A percentile compares a stretch with the other conserved stretches of the same genome.
Evolutionary conservation across 2,329 filamentous ascomycete genomes (phyloP).

Genomic region (Phoma herbarum): DNA sequence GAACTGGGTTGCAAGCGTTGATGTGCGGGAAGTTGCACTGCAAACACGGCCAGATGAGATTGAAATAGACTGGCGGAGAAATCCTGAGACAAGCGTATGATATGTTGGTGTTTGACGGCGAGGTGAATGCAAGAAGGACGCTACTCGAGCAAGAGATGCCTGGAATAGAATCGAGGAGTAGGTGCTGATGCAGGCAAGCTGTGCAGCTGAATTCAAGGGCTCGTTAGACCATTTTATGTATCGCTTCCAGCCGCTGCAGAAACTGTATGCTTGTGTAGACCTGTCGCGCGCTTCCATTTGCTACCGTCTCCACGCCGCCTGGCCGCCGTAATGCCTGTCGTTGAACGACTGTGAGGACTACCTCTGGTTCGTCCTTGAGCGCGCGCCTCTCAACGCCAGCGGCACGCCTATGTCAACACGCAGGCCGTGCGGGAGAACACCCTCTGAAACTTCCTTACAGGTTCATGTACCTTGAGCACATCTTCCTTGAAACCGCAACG

Average conservation of each 20-base stretch:
- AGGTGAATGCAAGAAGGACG: constrained; percentile 20
- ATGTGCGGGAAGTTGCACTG: constrained; percentile 39
- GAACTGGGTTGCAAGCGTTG: constrained; percentile 36
- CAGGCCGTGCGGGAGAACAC: constrained; percentile 39
- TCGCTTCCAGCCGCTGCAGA: constrained; percentile 47
- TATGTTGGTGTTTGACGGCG: constrained; percentile 31
- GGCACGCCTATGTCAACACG: constrained; percentile 35
- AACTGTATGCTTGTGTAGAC: constrained; percentile 35
- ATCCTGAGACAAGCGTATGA: constrained; percentile 43
- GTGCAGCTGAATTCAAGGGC: constrained; percentile 41
- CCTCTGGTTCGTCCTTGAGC: constrained; percentile 46
- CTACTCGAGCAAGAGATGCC: constrained; percentile 25
- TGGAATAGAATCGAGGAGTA: constrained; percentile 33
- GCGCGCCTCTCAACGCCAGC: constrained; percentile 49
- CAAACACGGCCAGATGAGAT: constrained; percentile 25
- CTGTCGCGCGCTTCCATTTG: constrained; percentile 51
- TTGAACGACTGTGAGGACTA: constrained; percentile 36
- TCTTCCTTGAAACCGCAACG: constrained; percentile 42
- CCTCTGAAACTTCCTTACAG: constrained; percentile 41
- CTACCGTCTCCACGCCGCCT: constrained; percentile 34
- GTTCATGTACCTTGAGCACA: constrained; percentile 28
- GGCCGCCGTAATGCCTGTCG: constrained; percentile 37
- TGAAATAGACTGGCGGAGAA: constrained; percentile 21
- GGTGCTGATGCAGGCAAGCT: constrained; percentile 31
- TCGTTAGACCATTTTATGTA: constrained; percentile 45